A percentile compares a stretch with the other conserved stretches of the same genome.
Conservation (phyloP, 176 grass and related monocot genomes). For the Avena atlantica region DNA sequence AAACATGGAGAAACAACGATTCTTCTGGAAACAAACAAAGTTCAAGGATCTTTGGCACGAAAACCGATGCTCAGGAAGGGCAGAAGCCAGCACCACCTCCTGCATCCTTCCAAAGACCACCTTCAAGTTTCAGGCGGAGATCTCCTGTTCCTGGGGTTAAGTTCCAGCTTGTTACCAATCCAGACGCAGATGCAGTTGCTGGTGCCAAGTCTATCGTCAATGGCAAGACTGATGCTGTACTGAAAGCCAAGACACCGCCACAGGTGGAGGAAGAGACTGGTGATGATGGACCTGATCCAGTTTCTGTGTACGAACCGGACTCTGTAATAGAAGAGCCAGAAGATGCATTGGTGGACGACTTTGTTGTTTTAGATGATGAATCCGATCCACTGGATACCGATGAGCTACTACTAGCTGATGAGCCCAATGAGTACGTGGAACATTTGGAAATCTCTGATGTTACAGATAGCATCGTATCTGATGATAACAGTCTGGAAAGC, state of each 20-base stretch:
- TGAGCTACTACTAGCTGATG: conserved; percentile 23
- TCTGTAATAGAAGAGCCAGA: conserved; percentile 40
- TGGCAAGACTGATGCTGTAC: conserved; percentile 19
- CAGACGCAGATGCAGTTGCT: conserved; percentile 27
- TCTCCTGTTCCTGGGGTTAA: conserved; percentile 74
- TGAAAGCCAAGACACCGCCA: conserved; percentile 18
- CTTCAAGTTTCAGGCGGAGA: conserved; percentile 56
- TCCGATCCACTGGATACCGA: conserved; percentile 31
- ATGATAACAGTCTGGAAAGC: conserved; percentile 15
- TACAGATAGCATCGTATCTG: conserved; percentile 14
- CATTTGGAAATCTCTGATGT: conserved; percentile 43
- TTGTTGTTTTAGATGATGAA: conserved; percentile 49
- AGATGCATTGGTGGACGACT: conserved; percentile 32
- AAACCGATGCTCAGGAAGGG: conserved; percentile 49
- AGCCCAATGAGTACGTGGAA: conserved; percentile 27
- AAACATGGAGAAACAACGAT: conserved; percentile 45
- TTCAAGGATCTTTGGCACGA: conserved; percentile 41
- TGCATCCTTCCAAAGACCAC: conserved; percentile 46
- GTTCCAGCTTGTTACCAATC: conserved; percentile 56
- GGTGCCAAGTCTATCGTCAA: conserved; percentile 9
- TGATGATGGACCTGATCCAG: conserved; percentile 22
- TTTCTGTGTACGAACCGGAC: conserved; percentile 40
- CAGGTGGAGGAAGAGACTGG: conserved; percentile 43
- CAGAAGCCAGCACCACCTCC: conserved; percentile 24
- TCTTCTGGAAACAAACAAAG: conserved; percentile 59